phyloP scores from a whole-genome alignment of 768 basidiomycete genomes.

The Xerocomellus chrysenteron region DNA sequence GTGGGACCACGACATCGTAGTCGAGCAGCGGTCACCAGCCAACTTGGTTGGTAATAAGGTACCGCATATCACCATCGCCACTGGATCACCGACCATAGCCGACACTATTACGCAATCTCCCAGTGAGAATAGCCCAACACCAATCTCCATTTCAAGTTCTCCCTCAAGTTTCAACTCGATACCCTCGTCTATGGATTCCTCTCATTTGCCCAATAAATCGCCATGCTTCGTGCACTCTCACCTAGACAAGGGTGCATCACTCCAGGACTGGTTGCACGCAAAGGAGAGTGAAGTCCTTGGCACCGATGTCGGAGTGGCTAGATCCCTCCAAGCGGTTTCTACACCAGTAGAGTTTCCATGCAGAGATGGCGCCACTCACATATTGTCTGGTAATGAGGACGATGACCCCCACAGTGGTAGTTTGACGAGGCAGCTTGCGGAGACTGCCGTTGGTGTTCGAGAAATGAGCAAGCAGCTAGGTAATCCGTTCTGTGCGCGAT shows the following conservation, averaged over 20 bases:
- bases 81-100: slow-evolving; percentile 18
- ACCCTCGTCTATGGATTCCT: slow-evolving; percentile 28
- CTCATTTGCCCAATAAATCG: slow-evolving; percentile 42
- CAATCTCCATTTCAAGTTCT: slow-evolving; percentile 27
- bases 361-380: slow-evolving; percentile 17
- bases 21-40: slow-evolving; percentile 33
- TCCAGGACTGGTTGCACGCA: slow-evolving; percentile 70
- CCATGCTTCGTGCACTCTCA: slow-evolving; percentile 94
- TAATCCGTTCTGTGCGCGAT: slow-evolving; percentile 35
- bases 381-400: slow-evolving; percentile 38
- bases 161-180: slow-evolving; percentile 27
- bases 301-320: slow-evolving; percentile 49
- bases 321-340: slow-evolving; percentile 34
- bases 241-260: slow-evolving; percentile 77
- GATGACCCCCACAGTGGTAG: slow-evolving; percentile 73
- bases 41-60: slow-evolving; percentile 19
- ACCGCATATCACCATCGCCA: slow-evolving; percentile 3
- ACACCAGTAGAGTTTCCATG: slow-evolving; percentile 16
- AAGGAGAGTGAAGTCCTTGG: slow-evolving; percentile 28
- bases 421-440: slow-evolving; percentile 89
- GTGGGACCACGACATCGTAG: slow-evolving; percentile 37
- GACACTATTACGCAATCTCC: slow-evolving; percentile 14
- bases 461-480: slow-evolving; percentile 99
- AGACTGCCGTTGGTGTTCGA: slow-evolving; percentile 94
- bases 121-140: slow-evolving; percentile 9